A percentile compares a stretch with the other conserved stretches of the same genome.
These are phyloP conservation scores for Debaryomycetaceae sp. DNA, from an alignment of 1,139 yeast genomes.

Conservation along the genomic window DNA sequence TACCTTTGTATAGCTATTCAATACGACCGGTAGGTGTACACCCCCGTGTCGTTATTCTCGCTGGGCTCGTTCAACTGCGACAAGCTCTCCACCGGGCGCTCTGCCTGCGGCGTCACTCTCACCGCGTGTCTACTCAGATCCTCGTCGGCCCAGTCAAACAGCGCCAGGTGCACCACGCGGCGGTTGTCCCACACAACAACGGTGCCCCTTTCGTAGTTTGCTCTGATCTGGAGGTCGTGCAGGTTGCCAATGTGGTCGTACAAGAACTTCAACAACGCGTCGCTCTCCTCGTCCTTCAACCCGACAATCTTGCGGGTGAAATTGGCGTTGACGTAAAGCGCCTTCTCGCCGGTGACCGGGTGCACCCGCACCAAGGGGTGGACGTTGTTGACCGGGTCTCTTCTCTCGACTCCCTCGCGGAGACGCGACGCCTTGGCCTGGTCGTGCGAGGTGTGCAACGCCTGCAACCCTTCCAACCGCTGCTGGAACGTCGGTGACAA, in stretches of 20 bases:
- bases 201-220: conserved; percentile 42
- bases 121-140: conserved; percentile 60
- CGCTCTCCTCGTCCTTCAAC: conserved; percentile 25
- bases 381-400: conserved; percentile 24
- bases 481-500: conserved; percentile 24
- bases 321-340: conserved; percentile 21
- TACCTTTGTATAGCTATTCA: not conserved
- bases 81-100: conserved; percentile 33
- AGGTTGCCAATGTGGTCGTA: conserved; percentile 43
- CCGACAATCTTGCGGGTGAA: conserved; percentile 24
- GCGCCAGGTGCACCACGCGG: conserved; percentile 58
- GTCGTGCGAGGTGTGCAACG: conserved; percentile 22
- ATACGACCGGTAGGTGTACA: conserved; percentile 3
- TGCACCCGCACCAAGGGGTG: conserved; percentile 26
- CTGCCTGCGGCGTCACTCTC: conserved; percentile 66
- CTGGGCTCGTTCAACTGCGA: conserved; percentile 24
- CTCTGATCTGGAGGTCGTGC: conserved; percentile 39
- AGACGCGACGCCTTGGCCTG: conserved; percentile 31
- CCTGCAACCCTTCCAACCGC: conserved; percentile 23
- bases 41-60: conserved; percentile 8
- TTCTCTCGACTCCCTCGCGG: conserved; percentile 22
- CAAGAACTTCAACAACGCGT: conserved; percentile 26
- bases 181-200: conserved; percentile 75
- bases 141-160: conserved; percentile 54
- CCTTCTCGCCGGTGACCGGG: conserved; percentile 24